These are phyloP conservation scores for Acer yangbiense DNA, from an alignment of 345 rosid genomes.

Conservation along the genomic window DNA sequence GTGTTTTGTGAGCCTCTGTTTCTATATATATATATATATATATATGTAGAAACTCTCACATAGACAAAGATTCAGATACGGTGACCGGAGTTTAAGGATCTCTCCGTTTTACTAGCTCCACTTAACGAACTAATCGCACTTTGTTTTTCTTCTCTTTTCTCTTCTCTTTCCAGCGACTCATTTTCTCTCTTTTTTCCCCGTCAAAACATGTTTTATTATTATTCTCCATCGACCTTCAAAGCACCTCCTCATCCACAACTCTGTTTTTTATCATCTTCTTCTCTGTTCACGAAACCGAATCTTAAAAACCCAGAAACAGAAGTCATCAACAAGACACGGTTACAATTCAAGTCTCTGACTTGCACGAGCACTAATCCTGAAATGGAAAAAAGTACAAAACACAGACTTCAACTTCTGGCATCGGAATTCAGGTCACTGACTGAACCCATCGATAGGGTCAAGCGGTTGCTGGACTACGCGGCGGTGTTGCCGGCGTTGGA, in stretches of 20 bases:
- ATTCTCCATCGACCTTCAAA: constrained; percentile 17
- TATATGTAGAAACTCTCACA: not conserved
- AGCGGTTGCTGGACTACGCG: constrained; percentile 76
- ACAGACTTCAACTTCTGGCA: constrained; percentile 47
- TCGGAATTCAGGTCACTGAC: constrained; percentile 60
- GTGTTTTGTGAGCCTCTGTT: no score
- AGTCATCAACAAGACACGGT: not conserved
- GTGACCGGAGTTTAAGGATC: constrained; percentile 23
- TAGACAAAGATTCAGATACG: not conserved
- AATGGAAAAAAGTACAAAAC: constrained; percentile 13
- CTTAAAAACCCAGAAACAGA: not conserved
- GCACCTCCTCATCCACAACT: not conserved
- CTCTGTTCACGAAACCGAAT: not conserved
- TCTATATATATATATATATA: not conserved
- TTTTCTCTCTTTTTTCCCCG: not conserved
- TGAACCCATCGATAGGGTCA: constrained; percentile 81
- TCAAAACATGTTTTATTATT: constrained; percentile 32
- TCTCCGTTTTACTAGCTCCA: constrained; percentile 10
- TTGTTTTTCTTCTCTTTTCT: not conserved
- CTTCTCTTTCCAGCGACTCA: not conserved
- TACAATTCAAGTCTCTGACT: constrained; percentile 3
- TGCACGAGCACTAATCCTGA: not conserved
- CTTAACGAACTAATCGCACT: not conserved
- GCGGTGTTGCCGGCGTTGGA: constrained; percentile 55
- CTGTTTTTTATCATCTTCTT: not conserved